Evolutionary conservation across 148 eudicot species (phyloP), one percentile per base, ranked within the genome.

Genomic region (Euryodendron excelsum): DNA sequence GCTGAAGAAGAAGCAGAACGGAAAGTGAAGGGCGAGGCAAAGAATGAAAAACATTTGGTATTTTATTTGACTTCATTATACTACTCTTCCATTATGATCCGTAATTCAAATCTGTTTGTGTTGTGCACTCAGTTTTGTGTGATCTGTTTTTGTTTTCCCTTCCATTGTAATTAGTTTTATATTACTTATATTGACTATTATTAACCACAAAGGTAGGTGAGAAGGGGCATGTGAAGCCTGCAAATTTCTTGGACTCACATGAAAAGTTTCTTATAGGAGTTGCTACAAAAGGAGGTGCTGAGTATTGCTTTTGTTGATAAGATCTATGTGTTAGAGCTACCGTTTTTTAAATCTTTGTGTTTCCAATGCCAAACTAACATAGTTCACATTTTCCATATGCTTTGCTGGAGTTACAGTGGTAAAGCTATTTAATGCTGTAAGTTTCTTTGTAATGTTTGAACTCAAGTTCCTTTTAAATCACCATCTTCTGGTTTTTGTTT

Each of bases 381-480:
- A 31, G 23, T 79, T 76, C 37, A 12, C 23, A 1, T 55, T 37
- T 76, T 79, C 11, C 74, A 64, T 77, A 60, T 80, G 76, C 47
- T 61, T 78, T 83, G 66, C 76, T 77, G 80, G 72, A 82, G 63
- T 76, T 74, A 73, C 94, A 95, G 99, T 93, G 82, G 98, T 95
- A 86, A 95, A 91, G 90, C 66, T 95, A 55, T 95, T 95, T 69
- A 95, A 95, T 85, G 97, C 99, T 78, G 99, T 95, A 90, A 93
- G 99, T 93, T 72, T 3, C 72, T 66, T n/a, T 73, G 21, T 0
- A n/a, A n/a, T n/a, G n/a, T n/a, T n/a, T n/a, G n/a, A n/a, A n/a
- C n/a, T n/a, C n/a, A n/a, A n/a, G 1, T 10, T 73, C 60, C 58
- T 27, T 67, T 21, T 7, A 18, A 7, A 50, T 33, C 64, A 53